A percentile compares a stretch with the other conserved stretches of the same genome.
Conservation (phyloP, 176 grass and related monocot species). For the Avena eriantha region DNA sequence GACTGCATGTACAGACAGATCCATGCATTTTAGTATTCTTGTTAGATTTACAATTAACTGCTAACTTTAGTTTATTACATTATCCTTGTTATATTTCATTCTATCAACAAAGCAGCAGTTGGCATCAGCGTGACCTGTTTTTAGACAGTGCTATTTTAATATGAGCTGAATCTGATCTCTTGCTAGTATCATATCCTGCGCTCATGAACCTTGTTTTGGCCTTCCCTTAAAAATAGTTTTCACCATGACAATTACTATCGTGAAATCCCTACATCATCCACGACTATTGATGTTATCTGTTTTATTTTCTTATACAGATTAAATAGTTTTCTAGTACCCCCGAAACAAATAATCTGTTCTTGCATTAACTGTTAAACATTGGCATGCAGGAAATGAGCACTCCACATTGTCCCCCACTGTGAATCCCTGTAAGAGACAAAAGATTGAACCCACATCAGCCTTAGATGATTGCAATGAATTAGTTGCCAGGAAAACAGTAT, state of each 20-base stretch:
- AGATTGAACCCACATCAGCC: not conserved
- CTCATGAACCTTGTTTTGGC: not conserved
- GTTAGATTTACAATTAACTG: not conserved
- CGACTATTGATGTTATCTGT: not conserved
- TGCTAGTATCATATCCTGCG: not conserved
- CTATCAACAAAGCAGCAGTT: not conserved
- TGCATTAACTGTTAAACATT: constrained; percentile 15
- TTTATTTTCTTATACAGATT: not conserved
- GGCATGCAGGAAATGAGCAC: constrained; percentile 32
- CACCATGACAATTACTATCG: not conserved
- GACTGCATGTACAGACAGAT: not conserved
- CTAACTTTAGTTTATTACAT: not conserved
- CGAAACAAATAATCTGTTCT: not conserved
- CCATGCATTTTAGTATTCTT: not conserved
- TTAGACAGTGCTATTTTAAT: not conserved
- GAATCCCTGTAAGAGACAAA: constrained; percentile 39
- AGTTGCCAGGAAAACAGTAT: constrained; percentile 14
- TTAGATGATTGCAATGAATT: not conserved
- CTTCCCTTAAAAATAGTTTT: not conserved
- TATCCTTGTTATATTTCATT: not conserved
- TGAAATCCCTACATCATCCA: not conserved
- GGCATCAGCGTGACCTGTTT: not conserved
- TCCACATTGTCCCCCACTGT: not conserved
- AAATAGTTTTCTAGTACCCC: not conserved
- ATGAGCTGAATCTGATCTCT: not conserved